Conservation (phyloP, 176 grass and related monocot genomes). For the Juncus effusus region DNA sequence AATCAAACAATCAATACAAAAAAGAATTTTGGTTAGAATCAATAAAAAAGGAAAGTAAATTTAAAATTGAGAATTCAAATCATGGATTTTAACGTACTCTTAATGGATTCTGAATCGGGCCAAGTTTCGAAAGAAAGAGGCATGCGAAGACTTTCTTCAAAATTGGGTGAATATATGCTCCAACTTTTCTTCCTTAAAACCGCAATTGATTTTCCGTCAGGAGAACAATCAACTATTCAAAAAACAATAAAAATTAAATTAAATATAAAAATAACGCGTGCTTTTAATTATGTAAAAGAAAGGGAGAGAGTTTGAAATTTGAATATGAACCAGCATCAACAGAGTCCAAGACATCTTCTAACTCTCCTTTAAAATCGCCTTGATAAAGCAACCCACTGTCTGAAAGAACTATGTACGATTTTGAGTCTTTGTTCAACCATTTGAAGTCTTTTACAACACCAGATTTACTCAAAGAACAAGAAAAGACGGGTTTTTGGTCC, state of each 20-base stretch:
- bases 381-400: constrained; percentile 52
- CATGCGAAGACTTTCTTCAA: constrained; percentile 62
- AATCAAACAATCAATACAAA: constrained; percentile 25
- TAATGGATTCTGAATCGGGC: constrained; percentile 53
- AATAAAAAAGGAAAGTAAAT: background rate
- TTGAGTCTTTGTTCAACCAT: constrained; percentile 55
- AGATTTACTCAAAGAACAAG: constrained; percentile 39
- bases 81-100: constrained; percentile 39
- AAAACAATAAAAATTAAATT: constrained; percentile 31
- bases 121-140: constrained; percentile 70
- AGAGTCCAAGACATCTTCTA: constrained; percentile 62
- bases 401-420: constrained; percentile 58
- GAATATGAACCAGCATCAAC: constrained; percentile 66
- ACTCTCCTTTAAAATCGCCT: constrained; percentile 40
- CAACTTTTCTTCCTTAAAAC: constrained; percentile 58
- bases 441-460: constrained; percentile 63
- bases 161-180: constrained; percentile 62
- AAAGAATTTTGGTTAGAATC: background rate
- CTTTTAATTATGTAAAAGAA: background rate
- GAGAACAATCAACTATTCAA: constrained; percentile 64
- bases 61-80: constrained; percentile 13
- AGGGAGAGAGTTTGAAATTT: constrained; percentile 17
- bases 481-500: constrained; percentile 52
- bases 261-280: constrained; percentile 17
- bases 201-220: constrained; percentile 61